These are phyloP conservation scores for Ceratocystis smalleyi DNA, from an alignment of 2,329 filamentous ascomycete species.

Conservation along the genomic window DNA sequence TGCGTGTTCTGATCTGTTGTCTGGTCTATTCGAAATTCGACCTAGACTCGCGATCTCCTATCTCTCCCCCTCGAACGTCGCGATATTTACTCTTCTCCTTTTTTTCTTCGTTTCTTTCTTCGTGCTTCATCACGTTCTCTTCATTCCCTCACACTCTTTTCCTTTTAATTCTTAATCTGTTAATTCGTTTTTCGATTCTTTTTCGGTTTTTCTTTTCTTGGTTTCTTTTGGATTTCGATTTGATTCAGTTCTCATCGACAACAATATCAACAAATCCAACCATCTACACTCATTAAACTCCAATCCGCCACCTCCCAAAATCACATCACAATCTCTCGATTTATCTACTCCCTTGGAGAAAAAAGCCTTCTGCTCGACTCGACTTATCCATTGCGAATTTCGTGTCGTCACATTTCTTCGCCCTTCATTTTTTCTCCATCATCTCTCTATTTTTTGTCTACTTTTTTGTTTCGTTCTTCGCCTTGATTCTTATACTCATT, in stretches of 20 bases:
- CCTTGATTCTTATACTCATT: slow-evolving; percentile 13
- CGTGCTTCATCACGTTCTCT: not conserved
- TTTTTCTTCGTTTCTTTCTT: slow-evolving; percentile 7
- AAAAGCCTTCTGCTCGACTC: not conserved
- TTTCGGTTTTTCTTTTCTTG: slow-evolving; percentile 1
- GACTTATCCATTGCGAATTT: not conserved
- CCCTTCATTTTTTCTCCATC: not conserved
- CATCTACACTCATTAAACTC: slow-evolving; percentile 16
- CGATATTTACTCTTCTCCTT: not conserved
- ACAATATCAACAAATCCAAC: slow-evolving; percentile 27
- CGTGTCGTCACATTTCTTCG: not conserved
- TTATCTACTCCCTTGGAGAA: slow-evolving; percentile 7
- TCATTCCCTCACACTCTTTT: slow-evolving; percentile 15
- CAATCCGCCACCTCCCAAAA: slow-evolving; percentile 18
- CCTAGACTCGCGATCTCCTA: no score
- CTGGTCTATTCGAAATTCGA: no score
- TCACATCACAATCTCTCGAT: slow-evolving; percentile 14
- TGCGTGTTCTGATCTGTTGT: no score
- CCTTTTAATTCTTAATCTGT: slow-evolving; percentile 17
- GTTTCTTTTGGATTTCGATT: slow-evolving; percentile 6
- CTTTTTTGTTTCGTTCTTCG: not conserved
- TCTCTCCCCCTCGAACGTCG: no score
- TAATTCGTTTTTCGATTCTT: slow-evolving; percentile 11
- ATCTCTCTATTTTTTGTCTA: not conserved
- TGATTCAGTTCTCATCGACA: slow-evolving; percentile 13